Percentiles rank a stretch among this genome's conserved stretches.
Conservation (phyloP, 2,329 filamentous ascomycete species). For the Xylariaceae sp. region DNA sequence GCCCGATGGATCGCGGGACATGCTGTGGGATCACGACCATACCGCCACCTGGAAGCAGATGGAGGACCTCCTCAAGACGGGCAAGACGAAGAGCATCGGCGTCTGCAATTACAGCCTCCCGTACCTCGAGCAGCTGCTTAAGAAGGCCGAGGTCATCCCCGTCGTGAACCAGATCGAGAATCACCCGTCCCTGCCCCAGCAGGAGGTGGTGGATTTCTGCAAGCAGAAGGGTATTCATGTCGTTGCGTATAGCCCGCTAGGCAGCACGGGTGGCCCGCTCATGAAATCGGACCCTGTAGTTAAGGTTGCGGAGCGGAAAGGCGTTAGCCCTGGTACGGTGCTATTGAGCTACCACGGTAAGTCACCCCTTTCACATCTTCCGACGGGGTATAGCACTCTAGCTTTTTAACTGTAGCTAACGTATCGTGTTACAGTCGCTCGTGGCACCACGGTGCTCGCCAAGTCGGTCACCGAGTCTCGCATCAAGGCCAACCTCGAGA, state of each 20-base stretch:
- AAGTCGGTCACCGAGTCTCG: constrained; percentile 74
- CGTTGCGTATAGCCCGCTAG: constrained; percentile 74
- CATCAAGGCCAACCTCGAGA: constrained; percentile 73
- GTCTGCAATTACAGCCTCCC: constrained; percentile 65
- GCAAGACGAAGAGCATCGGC: constrained; percentile 62
- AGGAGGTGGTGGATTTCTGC: constrained; percentile 74
- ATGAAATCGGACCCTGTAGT: constrained; percentile 68
- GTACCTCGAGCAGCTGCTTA: constrained; percentile 63
- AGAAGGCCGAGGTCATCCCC: constrained; percentile 60
- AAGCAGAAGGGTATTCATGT: constrained; percentile 72
- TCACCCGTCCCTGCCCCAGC: constrained; percentile 73
- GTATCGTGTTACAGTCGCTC: constrained; percentile 58
- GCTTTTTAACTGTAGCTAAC: no score
- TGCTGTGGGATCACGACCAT: constrained; percentile 72
- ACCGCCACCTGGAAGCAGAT: constrained; percentile 79
- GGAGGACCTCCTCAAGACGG: constrained; percentile 68
- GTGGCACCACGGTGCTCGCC: constrained; percentile 73
- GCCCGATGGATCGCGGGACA: constrained; percentile 75
- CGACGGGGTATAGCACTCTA: no score
- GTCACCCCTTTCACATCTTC: constrained; percentile 35
- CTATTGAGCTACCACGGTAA: constrained; percentile 76
- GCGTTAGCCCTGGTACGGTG: constrained; percentile 66
- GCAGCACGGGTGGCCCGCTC: constrained; percentile 69
- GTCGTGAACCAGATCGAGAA: constrained; percentile 78
- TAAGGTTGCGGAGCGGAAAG: constrained; percentile 69